Evolutionary conservation across 306 rosid species (phyloP).

Genomic region (Cucurbita ficifolia): DNA sequence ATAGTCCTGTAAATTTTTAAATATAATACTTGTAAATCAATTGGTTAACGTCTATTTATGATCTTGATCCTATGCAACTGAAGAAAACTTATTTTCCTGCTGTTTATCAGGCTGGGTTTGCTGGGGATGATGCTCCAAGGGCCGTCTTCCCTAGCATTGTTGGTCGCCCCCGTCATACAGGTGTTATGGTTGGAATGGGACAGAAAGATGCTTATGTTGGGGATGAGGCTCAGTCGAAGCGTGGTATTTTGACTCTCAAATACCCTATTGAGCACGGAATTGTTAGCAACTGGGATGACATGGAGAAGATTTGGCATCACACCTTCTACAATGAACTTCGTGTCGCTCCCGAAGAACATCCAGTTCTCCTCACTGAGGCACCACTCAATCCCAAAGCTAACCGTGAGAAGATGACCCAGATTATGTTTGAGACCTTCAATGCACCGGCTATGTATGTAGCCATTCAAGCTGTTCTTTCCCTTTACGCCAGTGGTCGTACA

Average conservation of each 20-base stretch:
- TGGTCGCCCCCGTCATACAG: conserved; percentile 26
- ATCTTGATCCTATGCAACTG: not conserved
- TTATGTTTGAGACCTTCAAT: conserved; percentile 30
- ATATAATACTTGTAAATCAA: not conserved
- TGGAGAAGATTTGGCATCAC: conserved; percentile 58
- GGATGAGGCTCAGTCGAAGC: conserved; percentile 28
- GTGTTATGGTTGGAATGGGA: conserved; percentile 28
- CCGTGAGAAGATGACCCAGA: conserved; percentile 35
- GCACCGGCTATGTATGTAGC: conserved; percentile 83
- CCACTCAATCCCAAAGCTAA: conserved; percentile 71
- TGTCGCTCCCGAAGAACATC: conserved; percentile 40
- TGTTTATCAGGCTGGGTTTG: conserved; percentile 24
- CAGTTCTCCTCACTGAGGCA: conserved; percentile 62
- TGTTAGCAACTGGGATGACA: conserved; percentile 76
- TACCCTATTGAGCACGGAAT: conserved; percentile 79
- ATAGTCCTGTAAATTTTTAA: not conserved
- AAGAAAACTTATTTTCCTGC: not conserved
- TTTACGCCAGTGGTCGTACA: conserved; percentile 84
- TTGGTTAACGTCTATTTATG: not conserved
- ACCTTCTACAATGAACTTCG: conserved; percentile 26
- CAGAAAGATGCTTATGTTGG: conserved; percentile 29
- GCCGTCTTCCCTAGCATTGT: conserved; percentile 30
- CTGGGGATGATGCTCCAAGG: conserved; percentile 29
- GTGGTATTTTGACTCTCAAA: conserved; percentile 23
- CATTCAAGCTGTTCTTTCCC: conserved; percentile 67